These are phyloP conservation scores for Casaregolazyma suthepensis DNA, from an alignment of 1,139 yeast genomes.

Conservation along the genomic window DNA sequence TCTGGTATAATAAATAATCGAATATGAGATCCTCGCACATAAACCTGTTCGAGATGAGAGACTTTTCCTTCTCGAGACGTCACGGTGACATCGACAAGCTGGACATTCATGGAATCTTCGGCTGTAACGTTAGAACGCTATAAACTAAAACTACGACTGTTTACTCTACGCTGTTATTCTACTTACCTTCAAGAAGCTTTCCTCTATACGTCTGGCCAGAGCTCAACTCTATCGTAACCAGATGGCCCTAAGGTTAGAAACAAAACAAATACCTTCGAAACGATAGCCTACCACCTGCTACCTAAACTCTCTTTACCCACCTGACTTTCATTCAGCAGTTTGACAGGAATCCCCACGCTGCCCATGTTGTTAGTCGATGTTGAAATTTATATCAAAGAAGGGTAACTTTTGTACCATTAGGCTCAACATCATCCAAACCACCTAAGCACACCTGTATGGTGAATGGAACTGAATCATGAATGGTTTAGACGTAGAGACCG, in stretches of 20 bases:
- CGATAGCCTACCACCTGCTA: too few species aligned
- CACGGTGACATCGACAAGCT: slow-evolving; percentile 72
- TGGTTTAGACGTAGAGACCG: slow-evolving; percentile 10
- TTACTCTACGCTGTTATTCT: not conserved
- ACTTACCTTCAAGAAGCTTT: slow-evolving; percentile 61
- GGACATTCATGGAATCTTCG: slow-evolving; percentile 92
- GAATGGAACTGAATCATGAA: slow-evolving; percentile 8
- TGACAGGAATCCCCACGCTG: slow-evolving; percentile 69
- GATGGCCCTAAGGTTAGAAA: slow-evolving; percentile 53
- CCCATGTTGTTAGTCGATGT: slow-evolving; percentile 11
- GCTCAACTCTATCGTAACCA: slow-evolving; percentile 72
- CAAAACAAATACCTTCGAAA: too few species aligned
- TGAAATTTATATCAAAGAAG: not conserved
- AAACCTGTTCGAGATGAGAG: slow-evolving; percentile 75
- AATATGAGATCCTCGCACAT: slow-evolving; percentile 86
- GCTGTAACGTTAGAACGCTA: slow-evolving; percentile 23
- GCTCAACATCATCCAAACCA: not conserved
- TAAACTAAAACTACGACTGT: not conserved
- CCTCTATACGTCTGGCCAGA: slow-evolving; percentile 90
- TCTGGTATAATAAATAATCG: slow-evolving; percentile 85
- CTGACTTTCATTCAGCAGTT: slow-evolving; percentile 80
- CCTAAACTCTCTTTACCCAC: slow-evolving; percentile 34
- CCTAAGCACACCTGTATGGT: not conserved
- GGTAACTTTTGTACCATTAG: not conserved
- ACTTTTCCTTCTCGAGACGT: slow-evolving; percentile 74